Conservation (phyloP, 2,329 filamentous ascomycete genomes). For the Cyclaneusma minus region DNA sequence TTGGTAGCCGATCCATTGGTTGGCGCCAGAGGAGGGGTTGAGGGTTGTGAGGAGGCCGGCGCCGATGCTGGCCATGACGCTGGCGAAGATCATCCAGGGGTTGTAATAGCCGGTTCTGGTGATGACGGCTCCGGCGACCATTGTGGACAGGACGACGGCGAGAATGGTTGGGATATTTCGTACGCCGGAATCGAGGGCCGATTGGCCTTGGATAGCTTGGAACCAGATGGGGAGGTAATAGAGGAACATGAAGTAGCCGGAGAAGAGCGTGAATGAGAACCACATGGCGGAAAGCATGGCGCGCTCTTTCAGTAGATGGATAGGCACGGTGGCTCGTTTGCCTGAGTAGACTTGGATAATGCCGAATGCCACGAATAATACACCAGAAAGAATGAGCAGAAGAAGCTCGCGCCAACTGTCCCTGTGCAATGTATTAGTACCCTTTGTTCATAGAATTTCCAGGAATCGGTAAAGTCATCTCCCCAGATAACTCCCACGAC, state of each 20-base stretch:
- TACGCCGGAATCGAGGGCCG: slow-evolving; percentile 24
- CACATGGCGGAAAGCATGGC: slow-evolving; percentile 14
- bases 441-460: no score
- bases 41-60: slow-evolving; percentile 41
- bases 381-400: slow-evolving; percentile 11
- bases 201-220: slow-evolving; percentile 29
- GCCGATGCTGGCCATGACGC: slow-evolving; percentile 19
- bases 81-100: slow-evolving; percentile 19
- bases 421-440: no score
- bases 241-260: slow-evolving; percentile 30
- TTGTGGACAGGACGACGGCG: slow-evolving; percentile 17
- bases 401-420: slow-evolving; percentile 16
- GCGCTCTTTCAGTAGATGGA: slow-evolving; percentile 18
- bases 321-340: slow-evolving; percentile 20
- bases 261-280: slow-evolving; percentile 14
- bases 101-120: slow-evolving; percentile 20
- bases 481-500: no score
- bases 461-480: slow-evolving; percentile 30
- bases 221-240: slow-evolving; percentile 29
- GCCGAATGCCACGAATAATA: slow-evolving; percentile 11
- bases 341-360: slow-evolving; percentile 17
- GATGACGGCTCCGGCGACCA: slow-evolving; percentile 19
- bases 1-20: slow-evolving; percentile 42
- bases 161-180: slow-evolving; percentile 16
- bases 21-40: slow-evolving; percentile 26